Evolutionary conservation across 2,329 filamentous ascomycete genomes (phyloP).

Genomic region (Lachnum nothofagi): DNA sequence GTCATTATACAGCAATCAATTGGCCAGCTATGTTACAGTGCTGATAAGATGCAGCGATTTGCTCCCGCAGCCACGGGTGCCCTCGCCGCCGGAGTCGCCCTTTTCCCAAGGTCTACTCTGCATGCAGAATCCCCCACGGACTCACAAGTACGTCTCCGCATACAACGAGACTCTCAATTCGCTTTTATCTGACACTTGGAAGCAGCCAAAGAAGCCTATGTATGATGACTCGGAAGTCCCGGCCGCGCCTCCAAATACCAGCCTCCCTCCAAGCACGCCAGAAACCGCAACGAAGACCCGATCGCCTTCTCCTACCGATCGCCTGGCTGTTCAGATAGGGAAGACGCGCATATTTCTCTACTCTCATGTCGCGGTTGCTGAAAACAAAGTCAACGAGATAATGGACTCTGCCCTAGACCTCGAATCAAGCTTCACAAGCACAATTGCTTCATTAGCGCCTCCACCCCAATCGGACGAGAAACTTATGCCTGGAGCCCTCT

Average conservation of each 20-base stretch:
- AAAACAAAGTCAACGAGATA: slow-evolving; percentile 76
- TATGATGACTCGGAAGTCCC: slow-evolving; percentile 64
- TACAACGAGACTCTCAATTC: background rate
- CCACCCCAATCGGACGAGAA: slow-evolving; percentile 79
- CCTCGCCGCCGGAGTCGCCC: slow-evolving; percentile 39
- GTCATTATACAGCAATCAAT: slow-evolving; percentile 20
- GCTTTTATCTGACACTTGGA: slow-evolving; percentile 7
- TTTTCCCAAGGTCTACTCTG: slow-evolving; percentile 42
- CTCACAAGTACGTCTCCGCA: slow-evolving; percentile 20
- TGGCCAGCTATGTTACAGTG: slow-evolving; percentile 3
- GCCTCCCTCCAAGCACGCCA: slow-evolving; percentile 14
- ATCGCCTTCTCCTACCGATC: slow-evolving; percentile 78
- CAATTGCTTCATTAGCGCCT: slow-evolving; percentile 82
- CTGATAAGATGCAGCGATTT: slow-evolving; percentile 39
- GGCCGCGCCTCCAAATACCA: slow-evolving; percentile 29
- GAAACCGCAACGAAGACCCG: slow-evolving; percentile 30
- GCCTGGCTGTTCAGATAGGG: slow-evolving; percentile 77
- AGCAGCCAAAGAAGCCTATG: slow-evolving; percentile 67
- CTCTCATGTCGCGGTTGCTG: slow-evolving; percentile 64
- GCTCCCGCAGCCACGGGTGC: slow-evolving; percentile 41
- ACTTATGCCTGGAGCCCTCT: slow-evolving; percentile 82
- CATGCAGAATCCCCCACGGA: slow-evolving; percentile 43
- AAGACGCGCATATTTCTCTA: slow-evolving; percentile 76
- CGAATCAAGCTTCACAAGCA: slow-evolving; percentile 85
- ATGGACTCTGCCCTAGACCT: slow-evolving; percentile 77